phyloP scores from a whole-genome alignment of 805 yeast species.

The Peterozyma xylosa region DNA sequence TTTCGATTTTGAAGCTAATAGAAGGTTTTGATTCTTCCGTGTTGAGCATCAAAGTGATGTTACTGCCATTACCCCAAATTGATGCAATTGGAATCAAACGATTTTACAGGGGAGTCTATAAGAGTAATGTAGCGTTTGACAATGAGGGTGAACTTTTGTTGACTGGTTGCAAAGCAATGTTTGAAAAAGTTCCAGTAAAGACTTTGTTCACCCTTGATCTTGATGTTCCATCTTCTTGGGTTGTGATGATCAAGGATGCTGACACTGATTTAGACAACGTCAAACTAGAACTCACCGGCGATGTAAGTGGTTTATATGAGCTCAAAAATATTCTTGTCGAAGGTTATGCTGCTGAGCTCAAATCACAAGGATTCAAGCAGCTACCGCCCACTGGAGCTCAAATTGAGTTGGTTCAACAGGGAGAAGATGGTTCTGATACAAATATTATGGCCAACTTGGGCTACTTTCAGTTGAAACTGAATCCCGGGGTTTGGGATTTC shows the following conservation, averaged over 20 bases:
- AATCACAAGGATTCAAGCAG: slow-evolving; percentile 14
- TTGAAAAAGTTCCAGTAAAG: slow-evolving; percentile 43
- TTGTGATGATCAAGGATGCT: slow-evolving; percentile 44
- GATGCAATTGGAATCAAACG: slow-evolving; percentile 44
- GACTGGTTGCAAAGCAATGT: slow-evolving; percentile 19
- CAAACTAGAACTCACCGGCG: slow-evolving; percentile 31
- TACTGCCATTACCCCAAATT: slow-evolving; percentile 47
- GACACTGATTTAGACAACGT: slow-evolving; percentile 60
- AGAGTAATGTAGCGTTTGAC: slow-evolving; percentile 25
- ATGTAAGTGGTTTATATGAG: slow-evolving; percentile 37
- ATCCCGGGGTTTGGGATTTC: slow-evolving; percentile 67
- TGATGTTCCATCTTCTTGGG: slow-evolving; percentile 63
- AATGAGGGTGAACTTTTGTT: slow-evolving; percentile 19
- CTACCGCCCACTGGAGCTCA: slow-evolving; percentile 45
- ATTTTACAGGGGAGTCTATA: slow-evolving; percentile 44
- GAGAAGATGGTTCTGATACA: slow-evolving; percentile 39
- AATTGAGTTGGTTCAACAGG: slow-evolving; percentile 26
- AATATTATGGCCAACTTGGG: slow-evolving; percentile 76
- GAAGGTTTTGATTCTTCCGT: slow-evolving; percentile 38
- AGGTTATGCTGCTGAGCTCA: slow-evolving; percentile 52
- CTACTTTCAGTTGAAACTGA: slow-evolving; percentile 69
- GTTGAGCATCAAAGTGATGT: slow-evolving; percentile 42
- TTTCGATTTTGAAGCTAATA: slow-evolving; percentile 32
- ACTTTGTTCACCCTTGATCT: slow-evolving; percentile 47
- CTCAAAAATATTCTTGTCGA: slow-evolving; percentile 57